Base-by-base conservation (phyloP, 805 yeast genomes). In the Vanderwaltozyma yarrowii region DNA sequence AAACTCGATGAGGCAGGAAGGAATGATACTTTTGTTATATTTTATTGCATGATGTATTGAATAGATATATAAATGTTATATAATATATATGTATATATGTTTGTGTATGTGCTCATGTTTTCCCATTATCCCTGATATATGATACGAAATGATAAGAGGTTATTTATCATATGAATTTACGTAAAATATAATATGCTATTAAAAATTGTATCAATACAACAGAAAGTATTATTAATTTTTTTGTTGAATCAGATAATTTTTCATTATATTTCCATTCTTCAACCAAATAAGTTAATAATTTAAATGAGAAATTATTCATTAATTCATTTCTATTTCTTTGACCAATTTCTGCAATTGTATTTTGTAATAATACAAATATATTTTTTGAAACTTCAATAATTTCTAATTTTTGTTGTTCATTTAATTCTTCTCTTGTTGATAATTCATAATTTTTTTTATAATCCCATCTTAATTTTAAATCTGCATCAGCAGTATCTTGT, bases 401-500 rank as follows among this genome's bases (percentile, higher is more conserved):
- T 39, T 78, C 82, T 39, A 65, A 57, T 62, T 84, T 85, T 60
- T 84, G 82, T 29, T 62, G 63, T 59, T 84, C 94, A 2, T 80
- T 69, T 43, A 84, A 66, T n/a, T 62, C 64, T 46, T 76, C 72
- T 52, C 94, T 71, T 4, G 95, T 84, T 33, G 74, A 75, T 39
- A 83, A 63, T 62, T 84, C 94, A 59, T 78, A 84, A 47, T 80
- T 82, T 47, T 80, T 70, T 63, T 83, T 84, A 64, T 79, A 85
- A 23, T 65, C 56, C 35, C 76, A 60, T 54, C 92, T 71, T 46
- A 84, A 70, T 39, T 69, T 65, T 14, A 33, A 11, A 32, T 37
- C 39, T n/a, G 15, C 20, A 20, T 37, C 39, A 2, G 39, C 19
- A n/a, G 30, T 37, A 49, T 76, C 74, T 51, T 77, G 82, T 34